Evolutionary conservation across 1,284 basidiomycete species (phyloP).

Genomic region (Papiliotrema laurentii): DNA sequence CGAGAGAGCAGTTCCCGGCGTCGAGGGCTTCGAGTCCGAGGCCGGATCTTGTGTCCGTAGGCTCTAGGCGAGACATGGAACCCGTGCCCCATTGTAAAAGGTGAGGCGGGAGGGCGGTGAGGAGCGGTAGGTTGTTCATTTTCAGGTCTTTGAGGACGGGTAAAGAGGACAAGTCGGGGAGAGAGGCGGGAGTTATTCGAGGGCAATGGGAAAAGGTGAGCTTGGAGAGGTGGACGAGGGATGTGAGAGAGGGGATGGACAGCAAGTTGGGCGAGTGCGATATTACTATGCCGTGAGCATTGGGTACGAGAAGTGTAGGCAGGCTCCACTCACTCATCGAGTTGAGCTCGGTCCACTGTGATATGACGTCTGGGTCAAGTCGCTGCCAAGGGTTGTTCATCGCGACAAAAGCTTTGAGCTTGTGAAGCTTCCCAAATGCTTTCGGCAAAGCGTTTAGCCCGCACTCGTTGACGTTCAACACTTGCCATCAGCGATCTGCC

Average conservation of each 20-base stretch:
- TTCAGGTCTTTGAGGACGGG: conserved; percentile 43
- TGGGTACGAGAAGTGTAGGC: background rate
- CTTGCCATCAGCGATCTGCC: conserved; percentile 12
- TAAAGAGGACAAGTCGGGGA: conserved; percentile 37
- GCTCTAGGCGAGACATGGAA: conserved; percentile 19
- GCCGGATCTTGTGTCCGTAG: conserved; percentile 13
- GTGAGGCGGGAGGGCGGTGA: conserved; percentile 32
- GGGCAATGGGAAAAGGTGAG: conserved; percentile 45
- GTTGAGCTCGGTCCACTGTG: conserved; percentile 38
- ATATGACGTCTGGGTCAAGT: conserved; percentile 27
- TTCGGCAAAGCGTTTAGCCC: conserved; percentile 26
- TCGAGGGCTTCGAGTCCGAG: conserved; percentile 43
- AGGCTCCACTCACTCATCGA: conserved; percentile 33
- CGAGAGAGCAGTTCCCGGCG: conserved; percentile 40
- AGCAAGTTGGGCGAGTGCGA: conserved; percentile 41
- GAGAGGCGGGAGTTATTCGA: conserved; percentile 19
- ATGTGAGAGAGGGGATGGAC: conserved; percentile 22
- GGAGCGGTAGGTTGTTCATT: conserved; percentile 40
- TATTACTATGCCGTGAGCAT: conserved; percentile 25
- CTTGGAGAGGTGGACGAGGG: conserved; percentile 38
- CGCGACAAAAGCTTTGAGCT: conserved; percentile 42
- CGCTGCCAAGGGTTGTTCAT: conserved; percentile 39
- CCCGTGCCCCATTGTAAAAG: conserved; percentile 39
- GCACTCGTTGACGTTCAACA: conserved; percentile 39
- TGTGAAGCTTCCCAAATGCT: conserved; percentile 17